A percentile compares a stretch with the other conserved stretches of the same genome.
Conservation (phyloP, 2,329 filamentous ascomycete genomes). For the Botrytis paeoniae region DNA sequence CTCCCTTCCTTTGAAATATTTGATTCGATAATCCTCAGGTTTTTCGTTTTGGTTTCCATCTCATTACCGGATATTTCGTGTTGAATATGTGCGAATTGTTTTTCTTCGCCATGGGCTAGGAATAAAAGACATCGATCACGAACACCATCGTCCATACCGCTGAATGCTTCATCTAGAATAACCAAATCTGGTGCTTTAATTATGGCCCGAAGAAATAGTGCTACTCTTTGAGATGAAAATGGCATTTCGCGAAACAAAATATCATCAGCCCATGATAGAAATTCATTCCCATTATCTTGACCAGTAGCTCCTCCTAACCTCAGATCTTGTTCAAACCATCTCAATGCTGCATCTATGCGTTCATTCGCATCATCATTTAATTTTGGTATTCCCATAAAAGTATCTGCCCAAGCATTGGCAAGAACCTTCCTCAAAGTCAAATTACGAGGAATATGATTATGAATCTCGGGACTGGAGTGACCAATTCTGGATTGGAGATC, state of each 20-base stretch:
- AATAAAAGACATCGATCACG: slow-evolving; percentile 87
- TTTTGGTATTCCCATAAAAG: slow-evolving; percentile 69
- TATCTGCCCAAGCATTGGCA: slow-evolving; percentile 87
- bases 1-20: slow-evolving; percentile 44
- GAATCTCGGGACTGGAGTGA: slow-evolving; percentile 90
- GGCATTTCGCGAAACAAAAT: slow-evolving; percentile 69
- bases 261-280: slow-evolving; percentile 61
- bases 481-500: slow-evolving; percentile 88
- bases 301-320: slow-evolving; percentile 41
- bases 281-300: slow-evolving; percentile 30
- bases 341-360: slow-evolving; percentile 66
- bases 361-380: slow-evolving; percentile 55
- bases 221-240: slow-evolving; percentile 79
- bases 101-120: slow-evolving; percentile 62
- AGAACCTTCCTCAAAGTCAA: slow-evolving; percentile 71
- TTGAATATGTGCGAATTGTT: slow-evolving; percentile 35
- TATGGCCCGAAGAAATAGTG: slow-evolving; percentile 78
- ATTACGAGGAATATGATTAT: slow-evolving; percentile 82
- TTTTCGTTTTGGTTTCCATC: not conserved
- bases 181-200: slow-evolving; percentile 79
- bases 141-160: slow-evolving; percentile 76
- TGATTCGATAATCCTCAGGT: slow-evolving; percentile 44
- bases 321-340: slow-evolving; percentile 78
- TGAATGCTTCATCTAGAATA: slow-evolving; percentile 84
- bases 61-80: not conserved